Conservation (phyloP, 2,329 filamentous ascomycete genomes). For the Aspergillus uvarum region DNA sequence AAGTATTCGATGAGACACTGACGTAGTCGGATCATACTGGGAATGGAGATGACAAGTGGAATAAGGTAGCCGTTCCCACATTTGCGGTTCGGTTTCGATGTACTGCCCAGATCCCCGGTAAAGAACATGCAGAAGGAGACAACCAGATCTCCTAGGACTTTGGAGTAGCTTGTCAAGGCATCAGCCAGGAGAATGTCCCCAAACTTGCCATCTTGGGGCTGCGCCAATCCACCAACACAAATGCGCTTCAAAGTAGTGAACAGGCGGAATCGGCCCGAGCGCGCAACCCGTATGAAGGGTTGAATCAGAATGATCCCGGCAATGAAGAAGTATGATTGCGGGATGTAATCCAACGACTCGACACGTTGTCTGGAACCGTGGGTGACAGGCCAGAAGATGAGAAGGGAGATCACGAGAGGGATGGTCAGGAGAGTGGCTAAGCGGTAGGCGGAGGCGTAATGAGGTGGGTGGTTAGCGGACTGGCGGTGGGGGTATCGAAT, state of each 20-base stretch:
- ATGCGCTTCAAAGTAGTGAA: conserved; percentile 75
- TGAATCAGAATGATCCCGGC: conserved; percentile 70
- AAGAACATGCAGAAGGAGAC: conserved; percentile 92
- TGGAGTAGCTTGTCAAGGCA: conserved; percentile 91
- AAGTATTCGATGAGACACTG: conserved; percentile 89
- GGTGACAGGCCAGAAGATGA: conserved; percentile 81
- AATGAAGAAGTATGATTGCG: conserved; percentile 76
- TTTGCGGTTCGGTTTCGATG: conserved; percentile 73
- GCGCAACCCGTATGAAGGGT: conserved; percentile 68
- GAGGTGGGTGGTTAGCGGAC: conserved; percentile 67
- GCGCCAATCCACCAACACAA: conserved; percentile 79
- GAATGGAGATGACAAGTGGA: conserved; percentile 78
- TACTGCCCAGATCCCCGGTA: conserved; percentile 67
- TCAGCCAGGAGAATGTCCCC: conserved; percentile 92
- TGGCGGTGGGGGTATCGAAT: conserved; percentile 80
- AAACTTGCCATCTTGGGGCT: conserved; percentile 86
- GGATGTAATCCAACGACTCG: conserved; percentile 77
- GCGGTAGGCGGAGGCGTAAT: conserved; percentile 81
- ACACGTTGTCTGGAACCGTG: conserved; percentile 68
- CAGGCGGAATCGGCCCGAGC: conserved; percentile 71
- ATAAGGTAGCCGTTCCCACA: conserved; percentile 79
- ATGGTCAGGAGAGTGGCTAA: conserved; percentile 74
- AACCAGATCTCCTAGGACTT: conserved; percentile 85
- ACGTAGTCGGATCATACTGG: conserved; percentile 80
- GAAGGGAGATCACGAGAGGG: conserved; percentile 68